A percentile compares a stretch with the other conserved stretches of the same genome.
Evolutionary conservation across 1,284 basidiomycete species (phyloP).

Genomic region (Sporisorium exsertum): DNA sequence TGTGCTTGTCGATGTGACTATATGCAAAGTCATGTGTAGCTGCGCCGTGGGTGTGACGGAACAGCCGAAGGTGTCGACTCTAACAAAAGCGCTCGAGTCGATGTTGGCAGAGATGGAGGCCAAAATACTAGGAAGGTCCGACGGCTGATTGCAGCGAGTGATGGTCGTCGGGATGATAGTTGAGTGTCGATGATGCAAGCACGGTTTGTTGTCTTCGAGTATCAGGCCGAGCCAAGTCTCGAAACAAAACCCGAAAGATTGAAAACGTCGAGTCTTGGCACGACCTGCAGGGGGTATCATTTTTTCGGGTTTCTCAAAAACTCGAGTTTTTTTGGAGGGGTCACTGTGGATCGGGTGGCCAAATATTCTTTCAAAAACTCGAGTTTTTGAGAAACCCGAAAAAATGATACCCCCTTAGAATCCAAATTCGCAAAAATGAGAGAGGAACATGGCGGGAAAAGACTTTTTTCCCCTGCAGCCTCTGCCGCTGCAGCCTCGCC

Average conservation of each 20-base stretch:
- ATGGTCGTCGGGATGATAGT: not conserved
- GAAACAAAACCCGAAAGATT: not conserved
- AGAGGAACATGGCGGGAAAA: no score
- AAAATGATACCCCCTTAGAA: no score
- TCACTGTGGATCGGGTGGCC: no score
- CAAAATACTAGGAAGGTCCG: not conserved
- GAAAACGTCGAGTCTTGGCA: slow-evolving; percentile 3
- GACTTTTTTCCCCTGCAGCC: no score
- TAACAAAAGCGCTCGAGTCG: not conserved
- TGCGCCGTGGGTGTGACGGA: not conserved
- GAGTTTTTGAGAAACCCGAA: no score
- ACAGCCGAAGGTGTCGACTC: not conserved
- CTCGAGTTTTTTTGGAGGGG: not conserved
- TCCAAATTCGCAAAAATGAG: not conserved
- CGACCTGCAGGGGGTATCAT: not conserved
- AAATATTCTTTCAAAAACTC: no score
- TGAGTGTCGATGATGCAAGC: not conserved
- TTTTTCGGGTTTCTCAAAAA: not conserved
- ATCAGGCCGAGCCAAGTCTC: slow-evolving; percentile 1
- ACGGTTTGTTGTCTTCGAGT: not conserved
- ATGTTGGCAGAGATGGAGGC: not conserved
- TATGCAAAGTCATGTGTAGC: not conserved
- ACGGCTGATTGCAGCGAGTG: not conserved
- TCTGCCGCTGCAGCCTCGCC: no score
- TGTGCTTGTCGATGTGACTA: not conserved